A percentile compares a stretch with the other conserved stretches of the same genome.
Conservation (phyloP, 2,329 filamentous ascomycete species). For the Lasiodiplodia hormozganensis region DNA sequence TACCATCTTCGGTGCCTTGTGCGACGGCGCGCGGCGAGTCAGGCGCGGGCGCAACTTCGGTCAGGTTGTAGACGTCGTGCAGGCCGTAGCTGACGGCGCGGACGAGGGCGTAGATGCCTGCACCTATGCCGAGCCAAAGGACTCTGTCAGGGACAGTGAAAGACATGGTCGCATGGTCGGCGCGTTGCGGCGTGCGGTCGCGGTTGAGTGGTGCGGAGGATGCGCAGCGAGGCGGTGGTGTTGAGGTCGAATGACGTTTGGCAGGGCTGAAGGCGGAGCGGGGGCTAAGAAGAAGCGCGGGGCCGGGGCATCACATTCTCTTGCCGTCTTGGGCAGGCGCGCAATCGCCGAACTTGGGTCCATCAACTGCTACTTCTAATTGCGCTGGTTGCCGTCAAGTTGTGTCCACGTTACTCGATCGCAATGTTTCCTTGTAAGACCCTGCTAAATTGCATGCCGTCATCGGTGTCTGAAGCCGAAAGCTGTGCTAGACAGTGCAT, state of each 20-base stretch:
- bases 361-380: not conserved
- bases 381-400: not conserved
- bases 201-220: not conserved
- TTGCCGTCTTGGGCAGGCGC: not conserved
- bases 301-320: not conserved
- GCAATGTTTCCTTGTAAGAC: not conserved
- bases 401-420: not conserved
- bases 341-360: not conserved
- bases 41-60: constrained; percentile 71
- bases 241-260: constrained; percentile 18
- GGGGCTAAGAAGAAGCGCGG: constrained; percentile 17
- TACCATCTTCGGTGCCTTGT: constrained; percentile 73
- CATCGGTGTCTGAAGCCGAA: not conserved
- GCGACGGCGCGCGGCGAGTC: constrained; percentile 57
- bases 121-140: constrained; percentile 55
- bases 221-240: not conserved
- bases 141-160: constrained; percentile 51
- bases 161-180: constrained; percentile 39
- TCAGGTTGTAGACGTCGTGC: constrained; percentile 66
- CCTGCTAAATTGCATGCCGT: not conserved
- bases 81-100: constrained; percentile 66
- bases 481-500: not conserved
- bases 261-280: constrained; percentile 9
- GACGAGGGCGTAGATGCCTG: constrained; percentile 66
- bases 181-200: not conserved